These are phyloP conservation scores for Fraxinus ornus DNA, from an alignment of 305 asterid species.

Conservation along the genomic window DNA sequence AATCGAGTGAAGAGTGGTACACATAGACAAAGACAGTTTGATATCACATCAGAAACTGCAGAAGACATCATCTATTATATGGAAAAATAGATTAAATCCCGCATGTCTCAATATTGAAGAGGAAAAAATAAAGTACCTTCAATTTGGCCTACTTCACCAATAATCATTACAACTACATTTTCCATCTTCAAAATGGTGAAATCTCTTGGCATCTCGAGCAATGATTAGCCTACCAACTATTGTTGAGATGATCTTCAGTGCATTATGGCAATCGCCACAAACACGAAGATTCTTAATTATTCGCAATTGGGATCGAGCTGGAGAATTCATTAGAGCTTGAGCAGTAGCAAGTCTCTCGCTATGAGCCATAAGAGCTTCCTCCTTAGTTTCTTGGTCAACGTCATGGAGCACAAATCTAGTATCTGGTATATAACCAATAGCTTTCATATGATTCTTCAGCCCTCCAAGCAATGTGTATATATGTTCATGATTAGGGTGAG, in stretches of 20 bases:
- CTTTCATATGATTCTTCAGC: constrained; percentile 75
- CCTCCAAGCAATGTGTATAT: constrained; percentile 58
- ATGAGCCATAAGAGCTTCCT: constrained; percentile 84
- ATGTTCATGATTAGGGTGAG: constrained; percentile 66
- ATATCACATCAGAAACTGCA: not conserved
- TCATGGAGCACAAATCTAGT: constrained; percentile 80
- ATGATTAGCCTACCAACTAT: constrained; percentile 80
- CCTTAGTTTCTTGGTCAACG: constrained; percentile 73
- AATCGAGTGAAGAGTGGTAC: not conserved
- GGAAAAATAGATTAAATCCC: constrained; percentile 11
- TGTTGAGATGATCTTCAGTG: constrained; percentile 71
- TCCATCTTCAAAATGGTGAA: constrained; percentile 84
- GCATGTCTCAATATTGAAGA: constrained; percentile 16
- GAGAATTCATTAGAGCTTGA: constrained; percentile 64
- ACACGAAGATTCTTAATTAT: constrained; percentile 78
- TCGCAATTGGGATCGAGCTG: constrained; percentile 65
- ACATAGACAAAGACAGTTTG: not conserved
- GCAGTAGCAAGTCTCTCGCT: constrained; percentile 92
- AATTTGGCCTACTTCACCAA: constrained; percentile 52
- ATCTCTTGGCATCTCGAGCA: constrained; percentile 75
- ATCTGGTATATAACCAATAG: constrained; percentile 74
- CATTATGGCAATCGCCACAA: constrained; percentile 84
- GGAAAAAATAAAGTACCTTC: constrained; percentile 26
- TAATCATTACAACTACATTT: constrained; percentile 76
- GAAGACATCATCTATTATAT: not conserved